Evolutionary conservation across 345 rosid genomes (phyloP), one percentile per base, ranked within the genome.

Genomic region (Angophora floribunda): DNA sequence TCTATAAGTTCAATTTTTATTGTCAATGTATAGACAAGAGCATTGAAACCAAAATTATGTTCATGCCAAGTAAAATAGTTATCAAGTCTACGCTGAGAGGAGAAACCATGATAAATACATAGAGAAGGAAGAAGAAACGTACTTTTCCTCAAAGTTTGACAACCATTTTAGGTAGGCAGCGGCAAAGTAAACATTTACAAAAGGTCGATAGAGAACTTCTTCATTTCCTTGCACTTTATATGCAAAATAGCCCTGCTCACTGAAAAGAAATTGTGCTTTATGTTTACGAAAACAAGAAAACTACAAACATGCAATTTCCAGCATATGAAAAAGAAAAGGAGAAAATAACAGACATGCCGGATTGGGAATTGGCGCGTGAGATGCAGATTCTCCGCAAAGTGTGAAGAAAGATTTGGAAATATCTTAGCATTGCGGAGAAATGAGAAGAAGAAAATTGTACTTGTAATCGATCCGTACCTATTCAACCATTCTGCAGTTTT

Each of bases 161-260:
- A 98, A 88, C 97, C 97, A 96, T 91, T 92, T 91, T 86, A 98
- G 94, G 94, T 95, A 96, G 87, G 99, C 98, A 89, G 97, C 96
- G 86, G 97, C 99, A 89, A 95, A 94, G 89, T 98, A 98, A 36
- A 97, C 94, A 86, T 93, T 95, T 70, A 93, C 93, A 63, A 98
- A 95, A 86, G 99, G 99, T 90, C 94, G 93, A 91, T 91, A 96
- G 41, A 98, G 93, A 91, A 94, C 90, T 51, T 98, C 97, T 85
- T 95, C 93, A 86, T 94, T 90, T 86, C 89, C 94, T 88, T 92
- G 91, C 44, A 95, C 95, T 32, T 92, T 91, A 88, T 95, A 96
- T 82, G 89, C 89, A 82, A 90, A 88, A 92, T 94, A 95, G 85
- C 97, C 97, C 61, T 90, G 88, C 36, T 96, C 99, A 84, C 99